Conservation (phyloP, 2,329 filamentous ascomycete genomes). For the Colletotrichum salicis region DNA sequence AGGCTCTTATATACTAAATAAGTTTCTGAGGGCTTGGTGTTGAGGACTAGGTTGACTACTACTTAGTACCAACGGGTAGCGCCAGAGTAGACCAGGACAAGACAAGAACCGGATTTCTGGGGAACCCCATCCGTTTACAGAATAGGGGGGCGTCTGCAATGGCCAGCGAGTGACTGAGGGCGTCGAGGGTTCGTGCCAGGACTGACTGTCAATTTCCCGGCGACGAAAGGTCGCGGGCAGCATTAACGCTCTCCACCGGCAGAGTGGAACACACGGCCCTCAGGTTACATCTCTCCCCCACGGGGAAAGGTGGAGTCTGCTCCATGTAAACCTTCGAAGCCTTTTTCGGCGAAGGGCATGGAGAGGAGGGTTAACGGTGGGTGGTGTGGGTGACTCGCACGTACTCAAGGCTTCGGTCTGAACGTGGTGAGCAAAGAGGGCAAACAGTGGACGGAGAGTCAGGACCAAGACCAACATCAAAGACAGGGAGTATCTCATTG, state of each 20-base stretch:
- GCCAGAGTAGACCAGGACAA: neutral
- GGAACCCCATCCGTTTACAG: constrained; percentile 20
- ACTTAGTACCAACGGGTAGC: neutral
- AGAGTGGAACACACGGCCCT: neutral
- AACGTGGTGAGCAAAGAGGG: constrained; percentile 19
- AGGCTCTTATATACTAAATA: constrained; percentile 13
- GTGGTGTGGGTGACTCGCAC: neutral
- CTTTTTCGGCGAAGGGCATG: neutral
- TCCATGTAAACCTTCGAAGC: neutral
- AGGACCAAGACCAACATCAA: neutral
- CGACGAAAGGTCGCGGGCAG: neutral
- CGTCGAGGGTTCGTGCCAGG: constrained; percentile 1
- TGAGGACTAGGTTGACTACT: neutral
- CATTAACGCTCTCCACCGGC: neutral
- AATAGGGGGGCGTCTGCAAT: neutral
- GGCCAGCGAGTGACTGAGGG: neutral
- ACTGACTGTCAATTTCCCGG: constrained; percentile 1
- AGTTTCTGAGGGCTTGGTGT: neutral
- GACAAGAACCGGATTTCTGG: constrained; percentile 24
- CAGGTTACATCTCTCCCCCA: constrained; percentile 7
- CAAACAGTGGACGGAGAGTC: neutral
- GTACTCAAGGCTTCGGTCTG: constrained; percentile 6
- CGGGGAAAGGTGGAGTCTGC: neutral
- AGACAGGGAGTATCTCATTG: neutral
- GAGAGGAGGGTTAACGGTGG: too few species aligned